A percentile compares a stretch with the other conserved stretches of the same genome.
Conservation (phyloP, 352 stramenopile genomes). For the Globisporangium canariense region DNA sequence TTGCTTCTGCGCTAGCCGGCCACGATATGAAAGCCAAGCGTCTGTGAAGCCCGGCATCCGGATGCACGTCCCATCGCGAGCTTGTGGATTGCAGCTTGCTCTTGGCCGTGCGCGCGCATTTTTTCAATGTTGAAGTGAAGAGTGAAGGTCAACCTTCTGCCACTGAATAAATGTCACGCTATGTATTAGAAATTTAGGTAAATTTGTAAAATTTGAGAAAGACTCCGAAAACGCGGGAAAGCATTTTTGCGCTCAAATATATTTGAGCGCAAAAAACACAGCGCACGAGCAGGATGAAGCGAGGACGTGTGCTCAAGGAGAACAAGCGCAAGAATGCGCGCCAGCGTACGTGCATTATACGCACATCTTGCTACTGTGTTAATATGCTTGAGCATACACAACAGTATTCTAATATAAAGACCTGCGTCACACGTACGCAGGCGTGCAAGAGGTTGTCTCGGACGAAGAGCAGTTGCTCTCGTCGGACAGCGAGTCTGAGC, state of each 20-base stretch:
- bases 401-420: background rate
- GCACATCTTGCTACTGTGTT: background rate
- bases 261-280: constrained; percentile 16
- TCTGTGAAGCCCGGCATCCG: background rate
- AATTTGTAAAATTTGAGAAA: background rate
- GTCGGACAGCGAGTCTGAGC: constrained; percentile 24
- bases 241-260: background rate
- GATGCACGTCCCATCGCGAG: too few relatives aligned
- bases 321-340: constrained; percentile 32
- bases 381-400: background rate
- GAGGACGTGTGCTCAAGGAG: constrained; percentile 23
- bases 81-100: too few relatives aligned
- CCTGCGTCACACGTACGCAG: constrained; percentile 9
- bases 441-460: constrained; percentile 29
- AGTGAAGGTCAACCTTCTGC: too few relatives aligned
- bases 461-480: constrained; percentile 15
- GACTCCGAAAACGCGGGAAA: constrained; percentile 12
- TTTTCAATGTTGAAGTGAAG: too few relatives aligned
- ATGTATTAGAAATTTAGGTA: too few relatives aligned
- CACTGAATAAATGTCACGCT: too few relatives aligned
- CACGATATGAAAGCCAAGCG: constrained; percentile 4
- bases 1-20: background rate
- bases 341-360: constrained; percentile 23
- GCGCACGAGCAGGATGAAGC: constrained; percentile 29
- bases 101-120: too few relatives aligned